Conservation (phyloP, 1,284 basidiomycete genomes). For the Erythrobasidium hasegawianum region DNA sequence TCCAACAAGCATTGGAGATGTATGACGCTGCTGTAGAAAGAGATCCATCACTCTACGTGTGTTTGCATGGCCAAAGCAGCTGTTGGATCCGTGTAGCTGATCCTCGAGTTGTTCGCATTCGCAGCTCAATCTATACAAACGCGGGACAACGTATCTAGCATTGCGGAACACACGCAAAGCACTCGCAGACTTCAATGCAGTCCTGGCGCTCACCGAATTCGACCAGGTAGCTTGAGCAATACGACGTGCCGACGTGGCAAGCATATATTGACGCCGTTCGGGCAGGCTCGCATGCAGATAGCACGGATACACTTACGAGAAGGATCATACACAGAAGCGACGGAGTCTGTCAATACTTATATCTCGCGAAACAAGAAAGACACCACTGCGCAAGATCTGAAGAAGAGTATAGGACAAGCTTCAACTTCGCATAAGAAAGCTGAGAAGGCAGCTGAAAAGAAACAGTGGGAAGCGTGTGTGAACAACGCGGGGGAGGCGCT, state of each 20-base stretch:
- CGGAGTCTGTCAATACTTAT: conserved; percentile 49
- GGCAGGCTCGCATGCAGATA: conserved; percentile 74
- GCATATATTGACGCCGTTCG: no score
- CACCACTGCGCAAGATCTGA: conserved; percentile 21
- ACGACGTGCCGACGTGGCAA: background rate
- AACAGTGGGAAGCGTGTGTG: conserved; percentile 62
- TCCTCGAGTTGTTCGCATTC: no score
- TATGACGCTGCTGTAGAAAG: conserved; percentile 42
- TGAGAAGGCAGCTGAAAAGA: conserved; percentile 57
- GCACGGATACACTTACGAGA: conserved; percentile 74
- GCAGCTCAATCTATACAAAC: conserved; percentile 82
- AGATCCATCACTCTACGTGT: conserved; percentile 39
- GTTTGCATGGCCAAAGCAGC: no score
- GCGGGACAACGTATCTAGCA: conserved; percentile 83
- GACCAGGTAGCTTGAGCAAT: conserved; percentile 45
- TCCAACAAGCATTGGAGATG: conserved; percentile 44
- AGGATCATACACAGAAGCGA: conserved; percentile 65
- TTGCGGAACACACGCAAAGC: conserved; percentile 67
- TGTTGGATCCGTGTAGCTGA: no score
- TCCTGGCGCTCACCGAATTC: conserved; percentile 63
- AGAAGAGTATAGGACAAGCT: conserved; percentile 25
- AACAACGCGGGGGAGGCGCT: conserved; percentile 69
- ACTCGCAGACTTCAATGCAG: conserved; percentile 80
- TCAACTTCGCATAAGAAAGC: conserved; percentile 48
- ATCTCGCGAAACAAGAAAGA: conserved; percentile 33